phyloP scores from a whole-genome alignment of 139 green algal species.

The Chlorella sp. region DNA sequence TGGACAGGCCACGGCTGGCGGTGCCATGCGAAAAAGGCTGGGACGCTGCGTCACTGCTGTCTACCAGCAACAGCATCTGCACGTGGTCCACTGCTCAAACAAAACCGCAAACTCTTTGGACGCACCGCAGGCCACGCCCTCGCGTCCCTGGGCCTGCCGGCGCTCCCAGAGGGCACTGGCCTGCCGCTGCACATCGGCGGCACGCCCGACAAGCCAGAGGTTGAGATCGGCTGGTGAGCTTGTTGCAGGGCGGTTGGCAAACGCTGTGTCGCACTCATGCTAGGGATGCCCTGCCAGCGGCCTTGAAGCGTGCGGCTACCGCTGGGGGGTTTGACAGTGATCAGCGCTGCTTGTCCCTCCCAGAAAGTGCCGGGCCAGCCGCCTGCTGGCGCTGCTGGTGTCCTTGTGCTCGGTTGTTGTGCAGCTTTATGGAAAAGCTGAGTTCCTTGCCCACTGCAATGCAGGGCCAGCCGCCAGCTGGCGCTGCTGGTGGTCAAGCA shows the following conservation, averaged over 20 bases:
- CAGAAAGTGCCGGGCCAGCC: too few species aligned
- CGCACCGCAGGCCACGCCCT: constrained; percentile 9
- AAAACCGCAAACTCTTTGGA: too few species aligned
- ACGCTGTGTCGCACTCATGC: not conserved
- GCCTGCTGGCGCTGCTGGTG: not conserved
- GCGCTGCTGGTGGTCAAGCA: constrained; percentile 10
- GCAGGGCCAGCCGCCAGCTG: constrained; percentile 2
- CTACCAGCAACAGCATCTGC: too few species aligned
- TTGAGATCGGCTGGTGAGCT: constrained; percentile 5
- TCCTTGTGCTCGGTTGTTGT: not conserved
- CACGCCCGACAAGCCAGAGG: not conserved
- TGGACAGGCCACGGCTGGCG: too few species aligned
- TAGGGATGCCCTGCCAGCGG: too few species aligned
- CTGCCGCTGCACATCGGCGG: constrained; percentile 23
- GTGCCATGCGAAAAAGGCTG: too few species aligned
- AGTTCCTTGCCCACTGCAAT: not conserved
- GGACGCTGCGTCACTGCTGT: too few species aligned
- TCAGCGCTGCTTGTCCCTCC: too few species aligned
- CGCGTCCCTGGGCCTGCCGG: not conserved
- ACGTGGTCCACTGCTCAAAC: not conserved
- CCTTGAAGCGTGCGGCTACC: too few species aligned
- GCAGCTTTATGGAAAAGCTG: not conserved
- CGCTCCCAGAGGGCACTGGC: not conserved
- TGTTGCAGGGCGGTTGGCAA: not conserved
- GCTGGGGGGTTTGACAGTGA: too few species aligned